phyloP scores from a whole-genome alignment of 2,329 filamentous ascomycete species.

The Beauveria bassiana region DNA sequence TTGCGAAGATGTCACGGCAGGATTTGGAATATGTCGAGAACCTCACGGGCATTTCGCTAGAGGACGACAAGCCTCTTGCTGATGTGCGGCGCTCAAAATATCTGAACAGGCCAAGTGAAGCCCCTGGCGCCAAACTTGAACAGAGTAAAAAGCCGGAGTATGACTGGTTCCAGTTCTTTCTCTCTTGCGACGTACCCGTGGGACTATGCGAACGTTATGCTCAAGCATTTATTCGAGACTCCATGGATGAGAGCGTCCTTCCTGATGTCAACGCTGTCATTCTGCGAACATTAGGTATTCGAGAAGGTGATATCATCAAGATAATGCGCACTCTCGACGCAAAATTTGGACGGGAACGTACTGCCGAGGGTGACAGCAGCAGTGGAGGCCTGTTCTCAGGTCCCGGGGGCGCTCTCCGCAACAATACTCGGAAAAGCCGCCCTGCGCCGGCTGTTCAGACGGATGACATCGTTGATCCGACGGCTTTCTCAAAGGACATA shows the following conservation, averaged over 20 bases:
- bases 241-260: conserved; percentile 90
- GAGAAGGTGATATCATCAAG: conserved; percentile 93
- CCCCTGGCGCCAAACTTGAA: conserved; percentile 56
- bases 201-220: conserved; percentile 93
- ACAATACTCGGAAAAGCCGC: conserved; percentile 89
- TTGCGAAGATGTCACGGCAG: conserved; percentile 90
- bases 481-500: conserved; percentile 64
- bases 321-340: conserved; percentile 84
- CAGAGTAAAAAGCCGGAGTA: conserved; percentile 63
- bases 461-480: conserved; percentile 79
- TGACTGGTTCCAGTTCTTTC: conserved; percentile 99
- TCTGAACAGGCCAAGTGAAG: conserved; percentile 21
- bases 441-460: conserved; percentile 81
- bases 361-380: conserved; percentile 50
- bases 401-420: conserved; percentile 80
- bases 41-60: conserved; percentile 77
- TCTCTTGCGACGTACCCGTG: conserved; percentile 83
- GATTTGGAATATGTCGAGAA: conserved; percentile 94
- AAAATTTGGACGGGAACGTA: conserved; percentile 59
- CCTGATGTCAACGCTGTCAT: conserved; percentile 81
- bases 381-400: conserved; percentile 76
- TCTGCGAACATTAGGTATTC: conserved; percentile 80
- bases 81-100: conserved; percentile 59
- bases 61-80: conserved; percentile 89
- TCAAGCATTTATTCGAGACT: conserved; percentile 80